Percentiles rank a stretch among this genome's conserved stretches.
These are phyloP conservation scores for Ophiostoma sp. DNA, from an alignment of 2,329 filamentous ascomycete species.

Conservation along the genomic window DNA sequence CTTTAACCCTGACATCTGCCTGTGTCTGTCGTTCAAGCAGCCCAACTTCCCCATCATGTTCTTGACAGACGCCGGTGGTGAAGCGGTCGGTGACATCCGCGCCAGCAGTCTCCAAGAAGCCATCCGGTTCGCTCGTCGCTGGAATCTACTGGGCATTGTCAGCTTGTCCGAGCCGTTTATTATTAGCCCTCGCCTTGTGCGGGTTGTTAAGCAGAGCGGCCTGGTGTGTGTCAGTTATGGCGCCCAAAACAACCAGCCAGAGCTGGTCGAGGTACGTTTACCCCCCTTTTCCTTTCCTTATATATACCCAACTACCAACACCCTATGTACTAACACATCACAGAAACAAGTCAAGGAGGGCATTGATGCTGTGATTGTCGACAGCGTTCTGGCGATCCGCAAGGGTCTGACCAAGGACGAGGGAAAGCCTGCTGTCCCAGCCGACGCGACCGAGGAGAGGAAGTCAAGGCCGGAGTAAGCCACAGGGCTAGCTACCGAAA, in stretches of 20 bases:
- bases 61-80: constrained; percentile 81
- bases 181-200: constrained; percentile 79
- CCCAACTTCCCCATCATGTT: constrained; percentile 94
- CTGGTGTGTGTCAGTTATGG: constrained; percentile 95
- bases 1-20: constrained; percentile 95
- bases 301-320: neutral
- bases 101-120: constrained; percentile 92
- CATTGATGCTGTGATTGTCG: constrained; percentile 96
- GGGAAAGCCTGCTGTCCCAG: constrained; percentile 1
- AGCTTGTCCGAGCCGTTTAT: constrained; percentile 83
- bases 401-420: constrained; percentile 65
- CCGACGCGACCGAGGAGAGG: neutral
- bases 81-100: constrained; percentile 76
- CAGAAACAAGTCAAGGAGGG: constrained; percentile 83
- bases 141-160: constrained; percentile 92
- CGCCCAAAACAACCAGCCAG: constrained; percentile 78
- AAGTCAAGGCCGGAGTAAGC: neutral
- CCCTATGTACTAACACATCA: constrained; percentile 33
- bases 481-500: no score
- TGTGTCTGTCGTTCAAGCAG: constrained; percentile 93
- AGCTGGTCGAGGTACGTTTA: constrained; percentile 59
- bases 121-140: constrained; percentile 85
- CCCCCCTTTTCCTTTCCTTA: constrained; percentile 43
- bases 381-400: constrained; percentile 86
- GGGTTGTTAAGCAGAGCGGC: constrained; percentile 88